Percentiles rank a stretch among this genome's conserved stretches.
phyloP scores from a whole-genome alignment of 1,139 yeast species.

The Pichia sp. region DNA sequence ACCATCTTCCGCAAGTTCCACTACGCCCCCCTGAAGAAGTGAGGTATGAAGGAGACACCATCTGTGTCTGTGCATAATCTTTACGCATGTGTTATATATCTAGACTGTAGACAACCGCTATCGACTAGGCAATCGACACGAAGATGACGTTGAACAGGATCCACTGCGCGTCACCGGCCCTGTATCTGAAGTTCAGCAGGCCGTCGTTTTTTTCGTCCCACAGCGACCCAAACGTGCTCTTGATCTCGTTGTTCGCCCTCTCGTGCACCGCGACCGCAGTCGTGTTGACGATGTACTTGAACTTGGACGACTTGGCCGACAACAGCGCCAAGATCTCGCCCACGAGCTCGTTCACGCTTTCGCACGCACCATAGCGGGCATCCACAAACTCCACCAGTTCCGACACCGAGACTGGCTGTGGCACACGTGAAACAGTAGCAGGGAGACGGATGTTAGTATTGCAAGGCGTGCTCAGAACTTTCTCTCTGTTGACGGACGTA shows the following conservation, averaged over 20 bases:
- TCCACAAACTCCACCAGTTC: slow-evolving; percentile 2
- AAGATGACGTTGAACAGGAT: slow-evolving; percentile 16
- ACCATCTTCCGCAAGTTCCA: slow-evolving; percentile 14
- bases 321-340: slow-evolving; percentile 24
- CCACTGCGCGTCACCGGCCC: slow-evolving; percentile 10
- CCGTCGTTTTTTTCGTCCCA: slow-evolving; percentile 41
- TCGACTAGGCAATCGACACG: slow-evolving; percentile 1
- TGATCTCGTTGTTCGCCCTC: slow-evolving; percentile 22
- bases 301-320: slow-evolving; percentile 34
- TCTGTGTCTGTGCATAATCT: background rate
- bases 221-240: slow-evolving; percentile 35
- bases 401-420: slow-evolving; percentile 1
- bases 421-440: background rate
- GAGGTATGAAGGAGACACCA: background rate
- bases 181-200: slow-evolving; percentile 26
- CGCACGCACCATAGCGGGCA: background rate
- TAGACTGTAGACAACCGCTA: background rate
- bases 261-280: slow-evolving; percentile 20
- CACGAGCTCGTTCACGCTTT: slow-evolving; percentile 11
- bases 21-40: slow-evolving; percentile 10
- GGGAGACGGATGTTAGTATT: background rate
- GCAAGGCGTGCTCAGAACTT: too few species aligned
- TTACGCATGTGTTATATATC: background rate
- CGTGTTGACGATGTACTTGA: slow-evolving; percentile 34
- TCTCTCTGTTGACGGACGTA: background rate